Base-by-base conservation (phyloP, 768 basidiomycete genomes). In the Podaxis mareebaensis region DNA sequence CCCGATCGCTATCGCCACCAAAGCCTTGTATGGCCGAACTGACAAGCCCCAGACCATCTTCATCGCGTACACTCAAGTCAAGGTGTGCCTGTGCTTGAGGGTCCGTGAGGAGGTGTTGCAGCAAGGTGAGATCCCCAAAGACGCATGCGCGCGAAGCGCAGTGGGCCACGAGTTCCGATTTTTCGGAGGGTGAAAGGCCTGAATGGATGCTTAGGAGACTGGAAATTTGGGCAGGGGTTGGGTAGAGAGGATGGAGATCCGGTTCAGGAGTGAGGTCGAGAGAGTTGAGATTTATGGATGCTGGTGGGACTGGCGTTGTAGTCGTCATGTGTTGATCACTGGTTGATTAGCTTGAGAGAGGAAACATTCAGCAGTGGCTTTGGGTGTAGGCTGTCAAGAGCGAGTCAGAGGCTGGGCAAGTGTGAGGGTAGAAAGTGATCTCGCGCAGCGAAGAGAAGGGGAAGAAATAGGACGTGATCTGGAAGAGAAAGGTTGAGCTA, bases 11-110 rank as follows among this genome's bases (percentile, higher is more conserved):
- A 59, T 93, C 92, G 28, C 87, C 85, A 42, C 91, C 90, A 71
- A 94, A 94, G 11, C 92, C 92, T 65, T 92, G 86, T 67, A 93
- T 91, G 28, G 88, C 78, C 61, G 86, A 80, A 72, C 91, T 89
- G 78, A 95, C 81, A 65, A 95, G 77, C 26, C 90, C 88, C 51
- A 94, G 79, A 12, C 93, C 93, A 66, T 98, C 95, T 57, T 96
- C 94, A 74, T 96, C 95, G 66, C 85, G 83, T 60, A 84, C 74
- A 46, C 77, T 77, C 53, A 95, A 81, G 74, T 95, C 92, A 63
- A 92, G 77, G 69, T 80, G 83, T 10, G 78, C 72, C 71, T 89
- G 91, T 5, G 88, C 84, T 60, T 86, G 86, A 44, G 81, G 79
- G 74, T 93, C 89, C 39, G 81, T 76, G 55, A 95, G 79, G 59